These are phyloP conservation scores for Shiraia bambusicola DNA, from an alignment of 2,329 filamentous ascomycete species.

Conservation along the genomic window DNA sequence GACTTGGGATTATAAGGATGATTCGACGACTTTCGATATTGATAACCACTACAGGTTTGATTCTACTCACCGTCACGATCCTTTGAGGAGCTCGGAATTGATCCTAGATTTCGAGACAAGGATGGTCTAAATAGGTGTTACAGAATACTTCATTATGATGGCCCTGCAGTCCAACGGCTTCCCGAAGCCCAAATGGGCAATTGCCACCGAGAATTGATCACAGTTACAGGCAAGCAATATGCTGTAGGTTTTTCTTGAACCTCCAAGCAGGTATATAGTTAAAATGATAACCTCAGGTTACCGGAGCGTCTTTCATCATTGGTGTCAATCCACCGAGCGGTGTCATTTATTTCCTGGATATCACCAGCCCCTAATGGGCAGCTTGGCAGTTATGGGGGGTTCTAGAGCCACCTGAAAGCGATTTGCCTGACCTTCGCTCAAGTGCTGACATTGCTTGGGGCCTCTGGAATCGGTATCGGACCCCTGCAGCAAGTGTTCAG, in stretches of 20 bases:
- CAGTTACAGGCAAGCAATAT: too few species aligned
- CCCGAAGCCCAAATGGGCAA: slow-evolving; percentile 1
- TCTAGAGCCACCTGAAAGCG: neutral
- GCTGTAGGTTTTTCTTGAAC: too few species aligned
- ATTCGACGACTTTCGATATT: slow-evolving; percentile 2
- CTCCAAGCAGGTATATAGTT: neutral
- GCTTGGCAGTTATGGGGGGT: slow-evolving; percentile 6
- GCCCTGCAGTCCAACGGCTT: slow-evolving; percentile 8
- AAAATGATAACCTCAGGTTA: slow-evolving; percentile 11
- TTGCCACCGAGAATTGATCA: slow-evolving; percentile 12
- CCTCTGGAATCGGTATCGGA: slow-evolving; percentile 12
- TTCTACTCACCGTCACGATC: neutral
- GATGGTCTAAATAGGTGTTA: slow-evolving; percentile 17
- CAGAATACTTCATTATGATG: slow-evolving; percentile 12
- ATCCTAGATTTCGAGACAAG: slow-evolving; percentile 1
- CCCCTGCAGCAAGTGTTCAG: slow-evolving; percentile 1
- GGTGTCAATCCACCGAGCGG: slow-evolving; percentile 13
- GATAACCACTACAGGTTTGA: slow-evolving; percentile 8
- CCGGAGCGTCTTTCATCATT: slow-evolving; percentile 12
- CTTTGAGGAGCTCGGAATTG: slow-evolving; percentile 12
- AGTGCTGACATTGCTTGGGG: slow-evolving; percentile 23
- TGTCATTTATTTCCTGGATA: slow-evolving; percentile 10
- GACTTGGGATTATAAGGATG: slow-evolving; percentile 14
- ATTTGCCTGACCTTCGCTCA: slow-evolving; percentile 15
- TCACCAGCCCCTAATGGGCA: slow-evolving; percentile 5